Evolutionary conservation across 1,284 basidiomycete species (phyloP), one percentile per base, ranked within the genome.

Genomic region (Malassezia restricta): DNA sequence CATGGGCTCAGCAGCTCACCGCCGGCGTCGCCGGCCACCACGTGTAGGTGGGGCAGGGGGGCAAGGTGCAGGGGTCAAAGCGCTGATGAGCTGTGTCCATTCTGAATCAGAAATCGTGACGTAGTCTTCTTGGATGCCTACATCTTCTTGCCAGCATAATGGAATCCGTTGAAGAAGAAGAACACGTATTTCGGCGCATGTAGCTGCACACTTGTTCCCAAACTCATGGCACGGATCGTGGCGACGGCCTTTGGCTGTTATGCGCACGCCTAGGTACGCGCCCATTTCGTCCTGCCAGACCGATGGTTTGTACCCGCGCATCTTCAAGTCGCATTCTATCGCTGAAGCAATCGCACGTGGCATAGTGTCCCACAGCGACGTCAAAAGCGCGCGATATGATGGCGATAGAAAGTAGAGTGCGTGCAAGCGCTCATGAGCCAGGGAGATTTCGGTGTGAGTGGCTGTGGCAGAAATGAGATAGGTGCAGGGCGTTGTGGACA

Each of bases 231-330:
- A 54, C 9, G 61, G 61, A 3, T 56, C 61, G 9, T 17, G 28
- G 4, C 47, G 47, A 15, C 43, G 47, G 15, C 33, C 15, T 9
- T 35, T 12, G 3, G 37, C 42, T 7, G 29, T n/a, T 4, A 60
- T 41, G 0, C 59, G 59, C 20, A 64, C 56, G n/a, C 61, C 62
- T 12, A 71, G 49, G 47, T 71, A 71, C 1, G 68, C 68, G 39
- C 68, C 67, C 24, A 63, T 64, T 43, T 71, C 68, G 49, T 71
- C 68, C 27, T 54, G 51, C 38, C 56, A 69, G 31, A 71, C 65
- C 2, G 50, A 35, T 29, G 56, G 49, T 32, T 51, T 40, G 53
- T 71, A 71, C 28, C 66, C 64, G 37, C 68, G 57, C 57, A 69
- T 43, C 5, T 52, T 37, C 4, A 71, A 52, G 27, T 71, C 68